Evolutionary conservation across 2,329 filamentous ascomycete genomes (phyloP).

Genomic region (Cyphellophora attinorum): DNA sequence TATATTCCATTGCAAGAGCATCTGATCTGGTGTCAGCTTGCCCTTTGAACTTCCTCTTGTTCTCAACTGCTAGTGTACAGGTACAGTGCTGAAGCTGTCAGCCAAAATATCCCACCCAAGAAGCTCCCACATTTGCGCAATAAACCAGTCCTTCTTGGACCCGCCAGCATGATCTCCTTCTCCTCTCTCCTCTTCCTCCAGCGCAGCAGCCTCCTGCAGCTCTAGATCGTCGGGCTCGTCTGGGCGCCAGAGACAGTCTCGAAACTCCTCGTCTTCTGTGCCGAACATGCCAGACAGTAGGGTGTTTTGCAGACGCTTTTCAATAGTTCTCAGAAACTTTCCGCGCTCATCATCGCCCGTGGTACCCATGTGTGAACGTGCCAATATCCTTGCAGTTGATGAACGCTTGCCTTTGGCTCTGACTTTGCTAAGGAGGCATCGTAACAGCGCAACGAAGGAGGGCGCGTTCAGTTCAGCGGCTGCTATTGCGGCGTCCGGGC

Average conservation of each 20-base stretch:
- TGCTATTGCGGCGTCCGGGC: slow-evolving; percentile 15
- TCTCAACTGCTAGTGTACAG: too few relatives aligned
- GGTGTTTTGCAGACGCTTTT: slow-evolving; percentile 28
- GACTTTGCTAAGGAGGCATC: too few relatives aligned
- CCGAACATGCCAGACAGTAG: slow-evolving; percentile 33
- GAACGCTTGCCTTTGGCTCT: too few relatives aligned
- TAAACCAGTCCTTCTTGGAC: slow-evolving; percentile 43
- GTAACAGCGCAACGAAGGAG: slow-evolving; percentile 27
- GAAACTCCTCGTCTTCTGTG: slow-evolving; percentile 22
- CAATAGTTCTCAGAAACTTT: slow-evolving; percentile 1
- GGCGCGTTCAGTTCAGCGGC: slow-evolving; percentile 25
- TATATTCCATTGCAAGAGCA: slow-evolving; percentile 1
- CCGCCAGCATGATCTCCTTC: too few relatives aligned
- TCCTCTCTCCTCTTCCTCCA: neutral
- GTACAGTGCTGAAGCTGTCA: too few relatives aligned
- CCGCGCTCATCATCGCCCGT: slow-evolving; percentile 3
- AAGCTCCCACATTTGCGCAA: slow-evolving; percentile 46
- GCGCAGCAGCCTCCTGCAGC: slow-evolving; percentile 2
- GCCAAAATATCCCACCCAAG: slow-evolving; percentile 48
- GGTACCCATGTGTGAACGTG: too few relatives aligned
- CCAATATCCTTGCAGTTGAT: too few relatives aligned
- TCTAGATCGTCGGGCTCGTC: slow-evolving; percentile 6
- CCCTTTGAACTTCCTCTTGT: too few relatives aligned
- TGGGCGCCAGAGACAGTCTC: slow-evolving; percentile 19
- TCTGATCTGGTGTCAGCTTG: too few relatives aligned